Conservation (phyloP, 1,139 yeast genomes). For the Pichia sp. region DNA sequence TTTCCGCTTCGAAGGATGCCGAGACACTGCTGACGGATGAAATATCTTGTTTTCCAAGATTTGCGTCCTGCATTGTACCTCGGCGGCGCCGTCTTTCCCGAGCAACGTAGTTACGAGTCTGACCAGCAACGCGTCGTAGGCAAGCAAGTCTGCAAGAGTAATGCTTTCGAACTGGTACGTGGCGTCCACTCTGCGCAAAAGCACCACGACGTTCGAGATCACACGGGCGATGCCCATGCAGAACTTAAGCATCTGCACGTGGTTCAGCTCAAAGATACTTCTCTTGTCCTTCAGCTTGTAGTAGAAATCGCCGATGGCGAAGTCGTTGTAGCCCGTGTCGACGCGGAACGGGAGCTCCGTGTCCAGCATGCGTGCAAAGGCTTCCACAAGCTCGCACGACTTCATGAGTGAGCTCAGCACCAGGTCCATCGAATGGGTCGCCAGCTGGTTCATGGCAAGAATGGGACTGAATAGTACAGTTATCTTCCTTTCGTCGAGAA, state of each 20-base stretch:
- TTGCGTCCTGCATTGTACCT: background rate
- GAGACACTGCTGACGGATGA: background rate
- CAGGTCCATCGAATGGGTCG: slow-evolving; percentile 11
- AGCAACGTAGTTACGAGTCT: background rate
- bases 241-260: slow-evolving; percentile 15
- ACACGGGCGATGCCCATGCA: slow-evolving; percentile 22
- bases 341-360: slow-evolving; percentile 17
- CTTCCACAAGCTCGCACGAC: slow-evolving; percentile 10
- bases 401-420: slow-evolving; percentile 15
- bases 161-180: background rate
- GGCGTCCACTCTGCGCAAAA: slow-evolving; percentile 18
- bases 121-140: slow-evolving; percentile 18
- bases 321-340: slow-evolving; percentile 1
- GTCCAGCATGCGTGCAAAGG: slow-evolving; percentile 6
- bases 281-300: background rate
- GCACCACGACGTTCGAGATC: slow-evolving; percentile 19
- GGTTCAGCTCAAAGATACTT: slow-evolving; percentile 4
- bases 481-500: background rate
- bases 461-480: slow-evolving; percentile 19
- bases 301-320: slow-evolving; percentile 4
- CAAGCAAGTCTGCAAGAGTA: slow-evolving; percentile 18
- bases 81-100: background rate
- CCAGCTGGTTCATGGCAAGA: slow-evolving; percentile 10
- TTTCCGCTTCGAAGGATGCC: background rate
- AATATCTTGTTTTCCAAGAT: background rate